Conservation (phyloP, 164 flowering plant genomes). For the Annona squamosa region DNA sequence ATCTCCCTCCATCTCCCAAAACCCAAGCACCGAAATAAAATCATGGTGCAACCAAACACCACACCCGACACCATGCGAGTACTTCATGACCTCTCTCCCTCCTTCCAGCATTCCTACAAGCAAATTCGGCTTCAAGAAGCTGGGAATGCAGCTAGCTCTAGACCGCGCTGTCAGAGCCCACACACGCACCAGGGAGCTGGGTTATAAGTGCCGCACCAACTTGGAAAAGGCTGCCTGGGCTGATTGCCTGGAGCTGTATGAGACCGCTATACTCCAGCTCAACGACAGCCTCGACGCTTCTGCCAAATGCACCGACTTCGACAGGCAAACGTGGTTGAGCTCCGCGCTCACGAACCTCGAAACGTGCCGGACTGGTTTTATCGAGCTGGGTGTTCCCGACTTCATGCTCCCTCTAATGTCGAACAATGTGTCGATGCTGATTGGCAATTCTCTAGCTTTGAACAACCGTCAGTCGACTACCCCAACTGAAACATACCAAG, state of each 20-base stretch:
- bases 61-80: slow-evolving; percentile 16
- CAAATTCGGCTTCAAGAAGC: slow-evolving; percentile 31
- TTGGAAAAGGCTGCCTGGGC: slow-evolving; percentile 55
- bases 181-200: slow-evolving; percentile 5
- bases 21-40: slow-evolving; percentile 9
- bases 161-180: slow-evolving; percentile 17
- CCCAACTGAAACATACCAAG: slow-evolving; percentile 1
- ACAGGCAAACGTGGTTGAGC: slow-evolving; percentile 67
- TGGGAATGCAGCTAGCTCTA: slow-evolving; percentile 13
- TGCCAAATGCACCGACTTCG: slow-evolving; percentile 25
- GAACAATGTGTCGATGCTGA: slow-evolving; percentile 19
- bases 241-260: slow-evolving; percentile 53
- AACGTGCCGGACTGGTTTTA: slow-evolving; percentile 23
- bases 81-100: slow-evolving; percentile 11
- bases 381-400: slow-evolving; percentile 13
- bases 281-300: slow-evolving; percentile 31
- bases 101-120: slow-evolving; percentile 4
- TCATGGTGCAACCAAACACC: slow-evolving; percentile 24
- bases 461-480: slow-evolving; percentile 24
- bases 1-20: not conserved
- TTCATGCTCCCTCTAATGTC: slow-evolving; percentile 17
- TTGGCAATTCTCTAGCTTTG: slow-evolving; percentile 39
- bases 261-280: slow-evolving; percentile 28
- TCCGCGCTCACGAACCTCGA: slow-evolving; percentile 58
- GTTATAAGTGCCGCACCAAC: slow-evolving; percentile 18